Percentiles rank a stretch among this genome's conserved stretches.
These are phyloP conservation scores for Boletus huronensis DNA, from an alignment of 768 basidiomycete species.

Conservation along the genomic window DNA sequence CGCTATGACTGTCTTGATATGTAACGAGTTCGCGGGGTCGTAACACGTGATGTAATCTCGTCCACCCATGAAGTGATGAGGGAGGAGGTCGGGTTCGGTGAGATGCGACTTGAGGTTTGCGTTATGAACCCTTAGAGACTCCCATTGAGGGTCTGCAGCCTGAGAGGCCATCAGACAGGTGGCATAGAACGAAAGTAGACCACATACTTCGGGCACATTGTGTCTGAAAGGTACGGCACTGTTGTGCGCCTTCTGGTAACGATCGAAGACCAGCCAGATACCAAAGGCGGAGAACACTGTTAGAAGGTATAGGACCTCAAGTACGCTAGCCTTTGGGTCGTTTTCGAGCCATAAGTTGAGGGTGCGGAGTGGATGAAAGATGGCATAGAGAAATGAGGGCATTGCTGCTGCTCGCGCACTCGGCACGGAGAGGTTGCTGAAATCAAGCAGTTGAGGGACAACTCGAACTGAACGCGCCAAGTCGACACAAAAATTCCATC, in stretches of 20 bases:
- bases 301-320: slow-evolving; percentile 65
- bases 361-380: slow-evolving; percentile 51
- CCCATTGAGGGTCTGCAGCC: slow-evolving; percentile 59
- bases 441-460: slow-evolving; percentile 2
- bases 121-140: slow-evolving; percentile 49
- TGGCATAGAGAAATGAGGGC: slow-evolving; percentile 34
- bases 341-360: slow-evolving; percentile 47
- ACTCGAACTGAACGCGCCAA: slow-evolving; percentile 7
- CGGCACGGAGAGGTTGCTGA: background rate
- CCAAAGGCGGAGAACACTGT: slow-evolving; percentile 71
- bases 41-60: slow-evolving; percentile 83
- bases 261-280: slow-evolving; percentile 73
- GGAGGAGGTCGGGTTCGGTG: slow-evolving; percentile 50
- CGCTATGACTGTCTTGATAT: slow-evolving; percentile 73
- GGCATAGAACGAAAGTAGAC: background rate
- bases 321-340: slow-evolving; percentile 45
- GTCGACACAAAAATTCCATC: slow-evolving; percentile 1
- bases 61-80: slow-evolving; percentile 41
- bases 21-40: slow-evolving; percentile 85
- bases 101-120: slow-evolving; percentile 67
- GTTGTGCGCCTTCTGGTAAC: slow-evolving; percentile 71
- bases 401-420: slow-evolving; percentile 16
- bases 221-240: slow-evolving; percentile 67
- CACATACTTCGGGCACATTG: slow-evolving; percentile 54
- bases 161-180: slow-evolving; percentile 28